Conservation (phyloP, 805 yeast species). For the Starmerella sirachaensis region DNA sequence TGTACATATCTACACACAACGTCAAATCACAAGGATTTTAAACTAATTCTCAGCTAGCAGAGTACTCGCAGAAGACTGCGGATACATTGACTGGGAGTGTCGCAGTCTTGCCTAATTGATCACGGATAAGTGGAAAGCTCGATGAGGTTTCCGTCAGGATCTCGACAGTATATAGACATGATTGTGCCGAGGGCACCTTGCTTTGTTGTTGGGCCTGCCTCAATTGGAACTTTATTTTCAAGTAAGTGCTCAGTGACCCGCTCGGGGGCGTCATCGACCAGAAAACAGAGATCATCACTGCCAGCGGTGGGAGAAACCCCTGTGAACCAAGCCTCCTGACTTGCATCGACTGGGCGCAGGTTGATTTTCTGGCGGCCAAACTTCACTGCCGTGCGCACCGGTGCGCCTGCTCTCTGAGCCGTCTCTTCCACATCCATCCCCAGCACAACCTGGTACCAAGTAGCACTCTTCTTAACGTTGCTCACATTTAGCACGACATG, state of each 20-base stretch:
- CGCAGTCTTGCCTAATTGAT: too few species aligned
- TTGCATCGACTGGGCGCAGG: background rate
- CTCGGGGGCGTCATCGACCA: background rate
- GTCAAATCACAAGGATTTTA: too few species aligned
- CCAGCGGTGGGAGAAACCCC: slow-evolving; percentile 1
- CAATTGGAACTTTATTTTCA: background rate
- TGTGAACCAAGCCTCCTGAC: slow-evolving; percentile 2
- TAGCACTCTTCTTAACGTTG: too few species aligned
- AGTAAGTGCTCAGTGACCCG: slow-evolving; percentile 1
- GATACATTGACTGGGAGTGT: too few species aligned
- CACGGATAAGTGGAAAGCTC: too few species aligned
- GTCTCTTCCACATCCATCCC: background rate
- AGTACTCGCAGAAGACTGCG: too few species aligned
- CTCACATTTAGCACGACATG: too few species aligned
- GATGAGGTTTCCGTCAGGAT: slow-evolving; percentile 5
- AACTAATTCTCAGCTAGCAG: too few species aligned
- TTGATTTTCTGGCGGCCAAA: slow-evolving; percentile 6
- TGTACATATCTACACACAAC: background rate
- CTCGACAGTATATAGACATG: slow-evolving; percentile 5
- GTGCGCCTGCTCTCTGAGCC: background rate
- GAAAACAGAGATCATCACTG: slow-evolving; percentile 5
- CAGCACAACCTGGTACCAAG: background rate
- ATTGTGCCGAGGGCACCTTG: slow-evolving; percentile 5
- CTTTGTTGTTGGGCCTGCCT: slow-evolving; percentile 4
- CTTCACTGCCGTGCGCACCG: slow-evolving; percentile 1